Base-by-base conservation (phyloP, 257 asterid species). In the Solanum virginianum region DNA sequence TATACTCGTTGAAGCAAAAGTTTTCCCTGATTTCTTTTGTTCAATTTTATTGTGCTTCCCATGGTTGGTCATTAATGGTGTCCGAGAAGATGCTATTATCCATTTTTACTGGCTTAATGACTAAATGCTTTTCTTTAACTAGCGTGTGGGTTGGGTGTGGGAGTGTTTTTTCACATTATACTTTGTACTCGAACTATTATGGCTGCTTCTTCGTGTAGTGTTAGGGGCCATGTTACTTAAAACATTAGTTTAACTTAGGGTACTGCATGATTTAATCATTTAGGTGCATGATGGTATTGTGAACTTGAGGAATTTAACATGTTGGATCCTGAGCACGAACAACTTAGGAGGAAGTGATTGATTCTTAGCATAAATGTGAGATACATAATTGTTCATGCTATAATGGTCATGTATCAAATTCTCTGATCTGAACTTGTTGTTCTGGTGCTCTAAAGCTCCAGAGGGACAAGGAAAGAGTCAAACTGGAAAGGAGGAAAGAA, bases 371-470 rank as follows among this genome's bases (percentile, higher is more conserved):
- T 41, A 70, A 81, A 43, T 69, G 32, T 82, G 91, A 69, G 92
- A 86, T 63, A 14, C 59, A 1, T 70, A 39, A 2, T 49, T 80
- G 24, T 66, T 32, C 49, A 60, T 91, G 88, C 86, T 88, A 74
- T 85, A 36, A 85, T 74, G 55, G 85, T 85, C 5, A 83, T 87
- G 57, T 86, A 20, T 87, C 84, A 91, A 91, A 0, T 72, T 85
- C 81, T 63, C 80, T 68, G 86, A 84, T 88, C 91, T 92, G 88
- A 94, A 93, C 13, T 59, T 92, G 88, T 91, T 90, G 87, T 86
- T 87, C 86, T 92, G 97, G 96, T 96, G 91, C 94, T 89, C 84
- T 92, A 96, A 94, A 96, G 99, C 90, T 92, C 95, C 97, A 91
- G 87, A 94, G 85, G 70, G 94, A 91, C 75, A 89, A 62, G 94